Evolutionary conservation across 176 grass and related monocot genomes (phyloP).

Genomic region (Juncus effusus): DNA sequence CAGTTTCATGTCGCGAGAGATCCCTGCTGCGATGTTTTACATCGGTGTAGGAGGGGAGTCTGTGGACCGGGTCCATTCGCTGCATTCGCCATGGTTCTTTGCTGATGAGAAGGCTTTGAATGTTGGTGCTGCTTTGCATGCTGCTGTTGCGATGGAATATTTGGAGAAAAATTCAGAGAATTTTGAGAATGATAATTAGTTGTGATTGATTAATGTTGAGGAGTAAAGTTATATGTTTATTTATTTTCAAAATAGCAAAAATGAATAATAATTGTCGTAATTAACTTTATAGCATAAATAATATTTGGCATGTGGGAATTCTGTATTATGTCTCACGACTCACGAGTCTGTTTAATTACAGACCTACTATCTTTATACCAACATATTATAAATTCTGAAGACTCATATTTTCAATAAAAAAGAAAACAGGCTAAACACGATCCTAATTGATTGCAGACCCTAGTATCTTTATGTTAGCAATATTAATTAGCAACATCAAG

Average conservation of each 20-base stretch:
- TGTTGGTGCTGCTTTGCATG: constrained; percentile 56
- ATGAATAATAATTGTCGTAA: no score
- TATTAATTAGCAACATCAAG: no score
- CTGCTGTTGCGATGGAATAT: constrained; percentile 57
- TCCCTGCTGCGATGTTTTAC: constrained; percentile 42
- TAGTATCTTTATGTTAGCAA: no score
- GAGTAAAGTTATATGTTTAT: not conserved
- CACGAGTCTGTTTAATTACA: no score
- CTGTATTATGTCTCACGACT: no score
- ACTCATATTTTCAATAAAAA: no score
- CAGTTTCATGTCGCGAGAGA: constrained; percentile 51
- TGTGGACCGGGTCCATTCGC: not conserved
- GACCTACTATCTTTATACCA: no score
- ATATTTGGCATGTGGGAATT: no score
- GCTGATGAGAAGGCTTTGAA: constrained; percentile 53
- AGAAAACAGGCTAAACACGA: no score
- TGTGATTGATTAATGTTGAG: constrained; percentile 1
- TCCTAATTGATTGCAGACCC: no score
- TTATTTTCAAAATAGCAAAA: not conserved
- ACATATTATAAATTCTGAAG: no score
- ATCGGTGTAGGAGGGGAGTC: constrained; percentile 29
- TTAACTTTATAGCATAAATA: no score
- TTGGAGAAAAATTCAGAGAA: constrained; percentile 22
- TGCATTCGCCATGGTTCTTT: constrained; percentile 57
- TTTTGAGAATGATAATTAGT: not conserved